phyloP scores from a whole-genome alignment of 345 rosid species.

The Salix koriyanagi region DNA sequence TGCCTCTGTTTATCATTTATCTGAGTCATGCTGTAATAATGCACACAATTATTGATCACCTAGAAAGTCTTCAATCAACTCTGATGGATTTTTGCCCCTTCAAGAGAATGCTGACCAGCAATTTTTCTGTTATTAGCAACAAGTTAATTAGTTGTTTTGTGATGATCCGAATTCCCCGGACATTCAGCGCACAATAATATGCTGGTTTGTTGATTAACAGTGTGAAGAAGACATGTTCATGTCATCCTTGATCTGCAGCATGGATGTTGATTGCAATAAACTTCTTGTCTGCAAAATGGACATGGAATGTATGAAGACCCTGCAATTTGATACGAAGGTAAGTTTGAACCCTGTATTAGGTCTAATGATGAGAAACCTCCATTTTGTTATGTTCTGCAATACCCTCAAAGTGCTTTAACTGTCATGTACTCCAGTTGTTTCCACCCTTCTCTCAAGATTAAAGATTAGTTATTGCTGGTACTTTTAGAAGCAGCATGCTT shows the following conservation, averaged over 20 bases:
- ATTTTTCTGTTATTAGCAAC: background rate
- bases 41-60: background rate
- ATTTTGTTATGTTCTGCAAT: background rate
- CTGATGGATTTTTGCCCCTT: background rate
- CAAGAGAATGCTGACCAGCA: background rate
- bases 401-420: background rate
- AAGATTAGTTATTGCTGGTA: background rate
- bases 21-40: background rate
- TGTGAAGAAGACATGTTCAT: conserved; percentile 74
- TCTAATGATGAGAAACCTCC: conserved; percentile 6
- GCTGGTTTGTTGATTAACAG: conserved; percentile 38
- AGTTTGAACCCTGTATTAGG: conserved; percentile 11
- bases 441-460: background rate
- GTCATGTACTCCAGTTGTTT: background rate
- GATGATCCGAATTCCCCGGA: background rate
- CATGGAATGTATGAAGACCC: conserved; percentile 76
- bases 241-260: conserved; percentile 84
- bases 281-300: conserved; percentile 87
- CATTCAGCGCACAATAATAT: background rate
- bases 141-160: background rate
- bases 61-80: background rate
- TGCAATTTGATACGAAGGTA: conserved; percentile 92
- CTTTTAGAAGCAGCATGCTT: background rate
- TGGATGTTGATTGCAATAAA: conserved; percentile 74
- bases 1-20: background rate